Percentiles rank a stretch among this genome's conserved stretches.
These are phyloP conservation scores for Coemansia sp. DNA, from an alignment of 192 early-diverging fungal genomes.

Conservation along the genomic window DNA sequence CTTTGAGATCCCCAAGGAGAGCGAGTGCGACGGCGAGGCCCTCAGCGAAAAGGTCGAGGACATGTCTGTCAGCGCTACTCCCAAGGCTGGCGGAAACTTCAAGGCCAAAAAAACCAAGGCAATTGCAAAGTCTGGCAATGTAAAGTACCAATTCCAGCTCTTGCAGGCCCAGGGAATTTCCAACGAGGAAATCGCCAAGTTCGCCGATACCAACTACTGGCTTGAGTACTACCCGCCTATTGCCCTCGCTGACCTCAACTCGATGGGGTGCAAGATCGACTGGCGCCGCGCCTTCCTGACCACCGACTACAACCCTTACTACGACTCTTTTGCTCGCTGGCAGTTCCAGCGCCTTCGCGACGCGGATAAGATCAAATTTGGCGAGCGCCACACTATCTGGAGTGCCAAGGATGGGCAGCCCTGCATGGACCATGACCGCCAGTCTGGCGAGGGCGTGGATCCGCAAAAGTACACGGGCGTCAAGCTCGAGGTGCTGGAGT, in stretches of 20 bases:
- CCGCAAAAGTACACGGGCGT: conserved; percentile 97
- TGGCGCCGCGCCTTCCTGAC: conserved; percentile 98
- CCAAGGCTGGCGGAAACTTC: conserved; percentile 32
- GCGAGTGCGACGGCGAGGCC: conserved; percentile 33
- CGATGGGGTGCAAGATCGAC: conserved; percentile 84
- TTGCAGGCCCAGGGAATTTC: conserved; percentile 89
- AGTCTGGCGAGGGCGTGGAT: conserved; percentile 89
- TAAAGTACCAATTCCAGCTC: conserved; percentile 97
- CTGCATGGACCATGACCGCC: conserved; percentile 99
- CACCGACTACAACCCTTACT: conserved; percentile 97
- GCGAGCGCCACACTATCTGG: conserved; percentile 97
- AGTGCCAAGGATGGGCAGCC: conserved; percentile 94
- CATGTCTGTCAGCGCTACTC: conserved; percentile 59
- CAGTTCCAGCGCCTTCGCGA: conserved; percentile 90
- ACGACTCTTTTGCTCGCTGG: conserved; percentile 98
- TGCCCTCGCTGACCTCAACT: conserved; percentile 77
- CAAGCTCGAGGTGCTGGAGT: conserved; percentile 84
- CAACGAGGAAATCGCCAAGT: conserved; percentile 88
- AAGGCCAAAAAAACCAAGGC: conserved; percentile 78
- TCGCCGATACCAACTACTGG: conserved; percentile 93
- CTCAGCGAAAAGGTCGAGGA: conserved; percentile 49
- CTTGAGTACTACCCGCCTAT: conserved; percentile 92
- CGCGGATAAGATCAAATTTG: conserved; percentile 89
- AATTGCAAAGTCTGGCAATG: conserved; percentile 80
- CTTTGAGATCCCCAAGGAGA: conserved; percentile 43